These are phyloP conservation scores for Pyrenophora seminiperda DNA, from an alignment of 2,329 filamentous ascomycete genomes.

Conservation along the genomic window DNA sequence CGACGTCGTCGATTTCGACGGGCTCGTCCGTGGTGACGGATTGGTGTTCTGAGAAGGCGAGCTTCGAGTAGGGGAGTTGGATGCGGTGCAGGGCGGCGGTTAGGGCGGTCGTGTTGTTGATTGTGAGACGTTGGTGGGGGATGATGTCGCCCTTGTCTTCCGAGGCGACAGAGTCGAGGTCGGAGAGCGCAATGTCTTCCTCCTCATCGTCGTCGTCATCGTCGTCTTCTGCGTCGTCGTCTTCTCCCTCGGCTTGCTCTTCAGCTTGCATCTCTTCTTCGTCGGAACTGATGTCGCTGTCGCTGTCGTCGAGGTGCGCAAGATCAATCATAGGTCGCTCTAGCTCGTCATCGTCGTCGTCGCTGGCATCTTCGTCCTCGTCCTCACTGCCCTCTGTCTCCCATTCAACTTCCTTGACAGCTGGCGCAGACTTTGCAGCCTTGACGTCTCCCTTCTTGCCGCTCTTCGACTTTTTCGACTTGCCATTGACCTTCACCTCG, in stretches of 20 bases:
- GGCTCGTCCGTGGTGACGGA: constrained; percentile 70
- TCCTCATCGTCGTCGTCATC: constrained; percentile 58
- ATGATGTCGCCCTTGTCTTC: constrained; percentile 86
- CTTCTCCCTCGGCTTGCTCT: constrained; percentile 41
- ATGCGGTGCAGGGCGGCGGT: constrained; percentile 80
- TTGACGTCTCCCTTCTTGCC: constrained; percentile 42
- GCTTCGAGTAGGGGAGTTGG: constrained; percentile 68
- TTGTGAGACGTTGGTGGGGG: constrained; percentile 89
- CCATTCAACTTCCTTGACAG: constrained; percentile 36
- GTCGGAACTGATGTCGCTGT: constrained; percentile 48
- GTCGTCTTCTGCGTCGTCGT: constrained; percentile 39
- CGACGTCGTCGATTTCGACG: constrained; percentile 78
- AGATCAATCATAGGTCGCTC: constrained; percentile 32
- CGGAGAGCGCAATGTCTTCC: constrained; percentile 83
- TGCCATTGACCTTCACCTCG: constrained; percentile 36
- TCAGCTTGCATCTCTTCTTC: constrained; percentile 37
- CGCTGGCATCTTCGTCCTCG: constrained; percentile 47
- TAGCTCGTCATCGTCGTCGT: constrained; percentile 41
- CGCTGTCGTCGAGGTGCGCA: constrained; percentile 47
- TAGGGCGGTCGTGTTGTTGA: constrained; percentile 94
- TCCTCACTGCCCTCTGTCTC: constrained; percentile 44
- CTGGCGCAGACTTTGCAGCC: constrained; percentile 23
- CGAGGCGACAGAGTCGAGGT: constrained; percentile 77
- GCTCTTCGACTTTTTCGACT: constrained; percentile 40
- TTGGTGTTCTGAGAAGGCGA: constrained; percentile 84